Percentiles rank a stretch among this genome's conserved stretches.
Conservation (phyloP, 495 filamentous ascomycete species). For the Friedmanniomyces endolithicus region DNA sequence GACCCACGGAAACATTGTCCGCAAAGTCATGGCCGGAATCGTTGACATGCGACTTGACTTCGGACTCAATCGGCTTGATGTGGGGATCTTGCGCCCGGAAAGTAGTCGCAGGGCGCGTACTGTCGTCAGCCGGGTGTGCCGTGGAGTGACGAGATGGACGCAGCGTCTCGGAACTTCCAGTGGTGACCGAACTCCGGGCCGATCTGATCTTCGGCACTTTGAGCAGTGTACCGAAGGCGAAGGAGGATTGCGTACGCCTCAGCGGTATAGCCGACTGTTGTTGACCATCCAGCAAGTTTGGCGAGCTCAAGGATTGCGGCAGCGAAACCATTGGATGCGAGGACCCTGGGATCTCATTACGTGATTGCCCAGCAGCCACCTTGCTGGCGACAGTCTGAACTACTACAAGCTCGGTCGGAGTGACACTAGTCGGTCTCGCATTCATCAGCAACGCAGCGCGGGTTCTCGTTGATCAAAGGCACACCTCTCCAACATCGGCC, state of each 20-base stretch:
- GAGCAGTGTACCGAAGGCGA: not conserved
- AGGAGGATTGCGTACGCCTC: not conserved
- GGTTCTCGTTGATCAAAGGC: not conserved
- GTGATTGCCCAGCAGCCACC: no score
- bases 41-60: not conserved
- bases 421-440: not conserved
- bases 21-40: not conserved
- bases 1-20: not conserved
- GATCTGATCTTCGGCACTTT: not conserved
- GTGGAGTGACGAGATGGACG: not conserved
- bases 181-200: not conserved
- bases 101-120: not conserved
- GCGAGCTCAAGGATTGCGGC: slow-evolving; percentile 6
- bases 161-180: not conserved
- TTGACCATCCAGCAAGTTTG: not conserved
- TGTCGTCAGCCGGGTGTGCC: no score
- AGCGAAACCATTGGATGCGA: not conserved
- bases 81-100: no score
- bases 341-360: not conserved
- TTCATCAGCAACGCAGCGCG: not conserved
- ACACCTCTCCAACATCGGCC: slow-evolving; percentile 7
- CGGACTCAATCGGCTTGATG: no score
- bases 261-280: not conserved
- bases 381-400: not conserved
- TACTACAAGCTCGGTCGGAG: not conserved